Base-by-base conservation (phyloP, 2,329 filamentous ascomycete genomes). In the Cladosporium sp. region DNA sequence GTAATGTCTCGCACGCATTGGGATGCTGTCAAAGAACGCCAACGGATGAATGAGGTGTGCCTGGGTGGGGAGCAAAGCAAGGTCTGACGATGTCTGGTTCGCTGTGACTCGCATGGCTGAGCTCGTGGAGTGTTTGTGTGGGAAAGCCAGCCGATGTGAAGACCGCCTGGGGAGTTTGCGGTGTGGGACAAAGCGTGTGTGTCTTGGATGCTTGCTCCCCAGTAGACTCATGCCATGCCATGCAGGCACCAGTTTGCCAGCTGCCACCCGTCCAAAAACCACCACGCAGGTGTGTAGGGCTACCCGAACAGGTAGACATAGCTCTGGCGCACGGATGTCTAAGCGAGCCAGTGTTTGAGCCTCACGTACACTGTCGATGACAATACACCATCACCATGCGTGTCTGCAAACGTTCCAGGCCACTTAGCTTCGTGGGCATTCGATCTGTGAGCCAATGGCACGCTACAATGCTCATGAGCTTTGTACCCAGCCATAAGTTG, bases 161-260 rank as follows among this genome's bases (percentile, higher is more conserved):
- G 17, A 50, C 63, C 7, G 39, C 50, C 38, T 60, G 28, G 37
- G 37, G 51, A 64, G 65, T 66, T 68, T 69, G 67, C 67, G 65
- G 65, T 67, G 66, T 65, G 62, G 59, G 57, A 68, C 65, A 68
- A 67, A 66, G 66, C 65, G 61, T 58, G 50, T 61, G 59, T 63
- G 60, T 65, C 59, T 49, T 49, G 17, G 30, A 49, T 49, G 54
- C 54, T 56, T 56, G 54, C 54, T 56, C 28, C 30, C 34, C 42
- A 20, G 38, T 56, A 56, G 54, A 56, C 42, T 56, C 54, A 56
- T 56, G 54, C 42, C 19, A 56, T 56, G 42, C 42, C 28, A 56
- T 56, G 42, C 42, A 49, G 49, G 54, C 42, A 30, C 36, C n/a
- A 39, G 54, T 47, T 49, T 49, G 42, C 30, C 30, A 22, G 40